Evolutionary conservation across 2,329 filamentous ascomycete genomes (phyloP).

Genomic region (Aspergillus awamori): DNA sequence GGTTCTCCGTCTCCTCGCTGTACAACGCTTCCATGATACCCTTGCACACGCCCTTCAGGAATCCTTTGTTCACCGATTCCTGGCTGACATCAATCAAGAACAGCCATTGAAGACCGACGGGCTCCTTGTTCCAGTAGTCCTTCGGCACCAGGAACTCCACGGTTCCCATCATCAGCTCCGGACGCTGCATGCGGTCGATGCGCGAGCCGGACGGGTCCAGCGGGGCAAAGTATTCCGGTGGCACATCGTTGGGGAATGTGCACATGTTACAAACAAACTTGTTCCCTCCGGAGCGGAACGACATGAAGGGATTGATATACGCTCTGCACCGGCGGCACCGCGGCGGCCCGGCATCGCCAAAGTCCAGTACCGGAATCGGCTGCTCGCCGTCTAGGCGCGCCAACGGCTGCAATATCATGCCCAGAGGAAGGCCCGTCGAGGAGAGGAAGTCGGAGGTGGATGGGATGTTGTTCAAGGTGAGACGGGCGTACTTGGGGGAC

Average conservation of each 20-base stretch:
- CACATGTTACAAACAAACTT: slow-evolving; percentile 99
- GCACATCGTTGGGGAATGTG: slow-evolving; percentile 93
- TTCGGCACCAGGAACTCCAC: slow-evolving; percentile 97
- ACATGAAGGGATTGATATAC: slow-evolving; percentile 99
- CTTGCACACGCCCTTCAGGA: slow-evolving; percentile 85
- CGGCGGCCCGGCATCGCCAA: slow-evolving; percentile 86
- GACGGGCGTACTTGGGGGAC: slow-evolving; percentile 87
- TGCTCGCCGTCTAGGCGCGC: slow-evolving; percentile 83
- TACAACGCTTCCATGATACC: slow-evolving; percentile 86
- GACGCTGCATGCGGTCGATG: slow-evolving; percentile 83
- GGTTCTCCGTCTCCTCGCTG: slow-evolving; percentile 56
- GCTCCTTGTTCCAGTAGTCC: slow-evolving; percentile 97
- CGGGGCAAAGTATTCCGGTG: slow-evolving; percentile 89
- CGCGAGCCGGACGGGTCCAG: slow-evolving; percentile 84
- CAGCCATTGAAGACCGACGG: slow-evolving; percentile 81
- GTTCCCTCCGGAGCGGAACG: slow-evolving; percentile 89
- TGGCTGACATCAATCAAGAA: slow-evolving; percentile 94
- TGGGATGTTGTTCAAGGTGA: slow-evolving; percentile 93
- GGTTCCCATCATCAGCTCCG: slow-evolving; percentile 86
- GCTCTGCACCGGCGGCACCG: slow-evolving; percentile 89
- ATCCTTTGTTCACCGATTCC: slow-evolving; percentile 87
- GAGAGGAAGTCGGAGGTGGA: slow-evolving; percentile 76
- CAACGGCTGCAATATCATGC: slow-evolving; percentile 84
- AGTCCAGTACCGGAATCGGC: slow-evolving; percentile 88
- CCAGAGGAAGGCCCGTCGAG: slow-evolving; percentile 81